Evolutionary conservation across 2,329 filamentous ascomycete genomes (phyloP).

Genomic region (Alternaria conjuncta): DNA sequence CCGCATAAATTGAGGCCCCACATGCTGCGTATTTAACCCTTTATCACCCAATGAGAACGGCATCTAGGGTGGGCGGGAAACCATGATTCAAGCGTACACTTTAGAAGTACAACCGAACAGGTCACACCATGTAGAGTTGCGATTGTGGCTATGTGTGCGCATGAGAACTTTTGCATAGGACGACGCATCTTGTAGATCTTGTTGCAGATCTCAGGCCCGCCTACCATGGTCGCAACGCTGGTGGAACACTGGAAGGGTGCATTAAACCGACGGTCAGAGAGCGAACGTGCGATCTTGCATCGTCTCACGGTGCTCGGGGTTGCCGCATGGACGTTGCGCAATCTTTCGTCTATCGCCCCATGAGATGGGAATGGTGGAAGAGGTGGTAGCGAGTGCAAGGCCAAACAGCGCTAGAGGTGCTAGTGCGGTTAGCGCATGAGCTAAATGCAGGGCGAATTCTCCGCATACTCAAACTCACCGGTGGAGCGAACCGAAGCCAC

Average conservation of each 20-base stretch:
- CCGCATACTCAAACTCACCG: not conserved
- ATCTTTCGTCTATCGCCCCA: not conserved
- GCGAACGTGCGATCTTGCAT: not conserved
- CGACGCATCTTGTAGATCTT: not conserved
- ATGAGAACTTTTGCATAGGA: not conserved
- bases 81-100: conserved; percentile 2
- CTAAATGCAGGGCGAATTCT: conserved; percentile 1
- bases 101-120: not conserved
- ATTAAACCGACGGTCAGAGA: not conserved
- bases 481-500: not conserved
- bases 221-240: conserved; percentile 2
- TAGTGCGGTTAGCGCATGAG: not conserved
- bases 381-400: not conserved
- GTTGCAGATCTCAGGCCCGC: not conserved
- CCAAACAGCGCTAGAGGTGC: not conserved
- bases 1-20: conserved; percentile 21
- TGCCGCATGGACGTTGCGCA: not conserved
- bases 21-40: not conserved
- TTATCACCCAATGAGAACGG: conserved; percentile 5
- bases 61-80: not conserved
- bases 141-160: not conserved
- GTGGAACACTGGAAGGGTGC: not conserved
- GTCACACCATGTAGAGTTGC: conserved; percentile 7
- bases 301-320: not conserved
- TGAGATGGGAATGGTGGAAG: not conserved